Evolutionary conservation across 1,284 basidiomycete genomes (phyloP).

Genomic region (Tilletia indica): DNA sequence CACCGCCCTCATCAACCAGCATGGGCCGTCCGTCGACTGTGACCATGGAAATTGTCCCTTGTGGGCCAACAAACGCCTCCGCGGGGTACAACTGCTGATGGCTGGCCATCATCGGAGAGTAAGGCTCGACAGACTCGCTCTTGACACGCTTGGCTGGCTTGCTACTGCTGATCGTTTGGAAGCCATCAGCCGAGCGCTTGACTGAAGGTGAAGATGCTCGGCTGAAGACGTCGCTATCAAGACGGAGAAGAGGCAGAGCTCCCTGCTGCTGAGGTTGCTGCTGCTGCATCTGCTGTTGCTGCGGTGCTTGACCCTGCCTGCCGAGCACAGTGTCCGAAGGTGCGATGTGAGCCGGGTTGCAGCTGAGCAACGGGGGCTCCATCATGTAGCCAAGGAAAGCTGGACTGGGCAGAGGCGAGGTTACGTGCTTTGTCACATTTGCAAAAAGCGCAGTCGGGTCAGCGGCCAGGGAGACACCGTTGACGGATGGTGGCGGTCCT

Average conservation of each 20-base stretch:
- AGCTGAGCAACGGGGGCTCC: background rate
- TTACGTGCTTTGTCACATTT: conserved; percentile 4
- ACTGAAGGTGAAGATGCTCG: background rate
- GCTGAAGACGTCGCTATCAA: background rate
- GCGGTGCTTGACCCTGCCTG: background rate
- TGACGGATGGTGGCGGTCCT: background rate
- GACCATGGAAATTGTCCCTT: background rate
- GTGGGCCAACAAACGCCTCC: background rate
- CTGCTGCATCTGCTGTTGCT: background rate
- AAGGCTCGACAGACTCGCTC: conserved; percentile 10
- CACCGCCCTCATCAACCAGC: background rate
- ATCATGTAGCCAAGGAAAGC: background rate
- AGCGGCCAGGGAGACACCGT: background rate
- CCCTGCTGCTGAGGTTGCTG: background rate
- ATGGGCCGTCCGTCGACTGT: background rate
- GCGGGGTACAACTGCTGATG: background rate
- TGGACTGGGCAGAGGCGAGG: conserved; percentile 3
- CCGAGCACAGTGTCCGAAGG: background rate
- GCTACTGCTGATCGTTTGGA: background rate
- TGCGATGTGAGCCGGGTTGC: conserved; percentile 13
- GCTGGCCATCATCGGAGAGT: background rate
- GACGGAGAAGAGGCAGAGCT: background rate
- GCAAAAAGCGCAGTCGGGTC: background rate
- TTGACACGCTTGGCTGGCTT: conserved; percentile 5
- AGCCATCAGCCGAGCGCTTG: background rate